Evolutionary conservation across 306 rosid genomes (phyloP), one percentile per base, ranked within the genome.

Genomic region (Sicyos baderoa): DNA sequence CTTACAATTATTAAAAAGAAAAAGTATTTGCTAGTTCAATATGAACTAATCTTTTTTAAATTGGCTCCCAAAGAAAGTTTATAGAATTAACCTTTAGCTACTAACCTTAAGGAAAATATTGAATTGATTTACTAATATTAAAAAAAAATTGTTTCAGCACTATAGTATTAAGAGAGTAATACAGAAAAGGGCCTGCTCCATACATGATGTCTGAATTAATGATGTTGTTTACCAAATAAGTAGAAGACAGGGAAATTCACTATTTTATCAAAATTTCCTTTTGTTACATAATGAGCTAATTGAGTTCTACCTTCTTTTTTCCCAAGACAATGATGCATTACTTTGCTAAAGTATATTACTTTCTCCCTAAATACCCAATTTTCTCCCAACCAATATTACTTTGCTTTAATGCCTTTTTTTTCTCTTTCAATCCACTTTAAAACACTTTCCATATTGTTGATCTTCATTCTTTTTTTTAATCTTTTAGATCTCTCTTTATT

Each of bases 251-350:
- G 50, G 37, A 61, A 27, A 42, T 23, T 58, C 9, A 23, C 42
- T 2, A 58, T 58, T n/a, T 17, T 23, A 61, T 61, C 23, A 61
- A 61, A n/a, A 6, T 42, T 19, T 44, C 35, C 35, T 37, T 37
- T 42, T 11, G 54, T 5, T 44, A 6, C 19, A 64, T 64, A 19
- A 64, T 64, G 11, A 16, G 37, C 10, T 44, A 21, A 65, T 65
- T 65, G 71, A 65, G 9, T 65, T 65, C 54, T 21, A 65, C 54
- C 71, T 65, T 65, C 16, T 45, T 65, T 3, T 40, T 40, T 40
- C 45, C 55, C 53, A 65, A 64, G 47, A 13, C 21, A 65, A 65
- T 47, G 54, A 65, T 65, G 54, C 29, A 6, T 45, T 65, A 45
- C 40, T 65, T 65, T 65, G 40, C 5, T 66, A 66, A 66, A 45